These are phyloP conservation scores for Mycena citricolor DNA, from an alignment of 1,284 basidiomycete species.

Conservation along the genomic window DNA sequence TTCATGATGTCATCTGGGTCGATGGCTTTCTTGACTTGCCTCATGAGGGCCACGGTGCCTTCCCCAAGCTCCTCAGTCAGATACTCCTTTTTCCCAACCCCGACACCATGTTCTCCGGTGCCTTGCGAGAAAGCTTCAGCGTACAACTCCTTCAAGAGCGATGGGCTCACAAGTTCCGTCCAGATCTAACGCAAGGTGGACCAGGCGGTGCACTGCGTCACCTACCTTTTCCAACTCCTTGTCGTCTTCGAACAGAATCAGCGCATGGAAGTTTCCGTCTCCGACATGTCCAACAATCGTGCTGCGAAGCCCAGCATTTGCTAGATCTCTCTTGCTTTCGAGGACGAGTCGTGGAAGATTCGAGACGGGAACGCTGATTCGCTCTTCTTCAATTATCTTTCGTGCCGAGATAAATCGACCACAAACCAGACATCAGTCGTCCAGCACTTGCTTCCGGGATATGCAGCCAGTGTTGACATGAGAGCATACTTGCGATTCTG, in stretches of 20 bases:
- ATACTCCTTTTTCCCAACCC: conserved; percentile 76
- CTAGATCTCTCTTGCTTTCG: conserved; percentile 79
- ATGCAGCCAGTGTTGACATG: conserved; percentile 67
- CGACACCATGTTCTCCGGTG: conserved; percentile 61
- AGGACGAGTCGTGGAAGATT: conserved; percentile 63
- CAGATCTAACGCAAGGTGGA: conserved; percentile 63
- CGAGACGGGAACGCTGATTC: conserved; percentile 83
- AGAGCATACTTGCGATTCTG: conserved; percentile 84
- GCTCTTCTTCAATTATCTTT: conserved; percentile 25
- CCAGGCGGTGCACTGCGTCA: conserved; percentile 65
- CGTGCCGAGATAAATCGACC: neutral
- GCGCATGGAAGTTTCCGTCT: conserved; percentile 78
- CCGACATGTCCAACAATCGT: conserved; percentile 86
- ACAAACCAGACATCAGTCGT: conserved; percentile 84
- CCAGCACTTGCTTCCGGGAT: conserved; percentile 72
- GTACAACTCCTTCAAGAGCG: neutral
- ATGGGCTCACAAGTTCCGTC: conserved; percentile 66
- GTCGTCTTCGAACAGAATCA: conserved; percentile 65
- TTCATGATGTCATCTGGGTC: conserved; percentile 81
- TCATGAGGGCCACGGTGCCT: conserved; percentile 80
- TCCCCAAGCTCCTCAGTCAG: conserved; percentile 74
- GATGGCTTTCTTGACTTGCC: conserved; percentile 69
- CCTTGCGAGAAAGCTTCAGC: conserved; percentile 33
- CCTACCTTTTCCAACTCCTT: conserved; percentile 56
- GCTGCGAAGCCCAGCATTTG: conserved; percentile 55